phyloP scores from a whole-genome alignment of 768 basidiomycete genomes.

The Phylloporus sp. region DNA sequence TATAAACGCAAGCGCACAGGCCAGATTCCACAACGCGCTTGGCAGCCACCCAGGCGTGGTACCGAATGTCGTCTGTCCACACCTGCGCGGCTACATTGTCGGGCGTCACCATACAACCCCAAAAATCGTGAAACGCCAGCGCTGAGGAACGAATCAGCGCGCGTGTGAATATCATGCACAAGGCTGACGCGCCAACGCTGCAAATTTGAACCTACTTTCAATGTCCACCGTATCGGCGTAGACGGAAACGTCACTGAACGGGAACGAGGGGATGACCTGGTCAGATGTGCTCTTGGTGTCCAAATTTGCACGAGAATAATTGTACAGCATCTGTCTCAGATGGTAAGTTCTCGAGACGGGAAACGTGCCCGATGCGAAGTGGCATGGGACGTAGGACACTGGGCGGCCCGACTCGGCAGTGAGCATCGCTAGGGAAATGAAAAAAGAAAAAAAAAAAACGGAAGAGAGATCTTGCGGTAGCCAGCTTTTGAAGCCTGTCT shows the following conservation, averaged over 20 bases:
- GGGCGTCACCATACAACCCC: conserved; percentile 35
- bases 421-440: conserved; percentile 6
- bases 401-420: neutral
- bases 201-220: conserved; percentile 36
- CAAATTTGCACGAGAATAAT: conserved; percentile 8
- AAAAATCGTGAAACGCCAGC: conserved; percentile 32
- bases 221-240: conserved; percentile 42
- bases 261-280: conserved; percentile 33
- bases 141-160: conserved; percentile 13
- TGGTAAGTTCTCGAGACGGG: conserved; percentile 24
- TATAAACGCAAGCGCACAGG: conserved; percentile 6
- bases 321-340: conserved; percentile 28
- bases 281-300: conserved; percentile 7
- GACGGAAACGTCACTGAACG: conserved; percentile 24
- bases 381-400: conserved; percentile 15
- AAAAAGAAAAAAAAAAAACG: too few species aligned
- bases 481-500: conserved; percentile 13
- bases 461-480: neutral
- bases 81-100: conserved; percentile 27
- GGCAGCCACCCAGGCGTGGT: conserved; percentile 34
- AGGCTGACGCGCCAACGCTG: neutral
- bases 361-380: conserved; percentile 25
- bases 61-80: conserved; percentile 25
- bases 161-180: neutral
- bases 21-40: conserved; percentile 28